A percentile compares a stretch with the other conserved stretches of the same genome.
Conservation (phyloP, 306 rosid genomes). For the Quercus wislizeni region DNA sequence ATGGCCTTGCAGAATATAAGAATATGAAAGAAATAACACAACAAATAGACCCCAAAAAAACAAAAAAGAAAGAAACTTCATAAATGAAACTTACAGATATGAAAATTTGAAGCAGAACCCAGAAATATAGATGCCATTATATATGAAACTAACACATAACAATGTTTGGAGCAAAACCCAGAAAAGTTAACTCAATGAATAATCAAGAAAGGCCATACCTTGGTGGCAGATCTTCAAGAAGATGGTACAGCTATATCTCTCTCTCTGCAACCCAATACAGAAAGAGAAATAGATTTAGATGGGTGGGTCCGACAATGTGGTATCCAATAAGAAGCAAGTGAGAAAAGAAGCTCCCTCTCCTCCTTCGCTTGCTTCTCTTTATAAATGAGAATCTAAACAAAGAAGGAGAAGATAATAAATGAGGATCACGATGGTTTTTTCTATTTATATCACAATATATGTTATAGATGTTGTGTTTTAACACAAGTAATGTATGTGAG, state of each 20-base stretch:
- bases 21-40: constrained; percentile 1
- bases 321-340: constrained; percentile 29
- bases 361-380: background rate
- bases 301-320: constrained; percentile 37
- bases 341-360: constrained; percentile 10
- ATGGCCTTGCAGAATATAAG: background rate
- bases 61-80: background rate
- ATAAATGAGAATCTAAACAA: background rate
- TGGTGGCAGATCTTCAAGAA: constrained; percentile 8
- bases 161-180: constrained; percentile 4
- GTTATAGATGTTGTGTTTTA: background rate
- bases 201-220: background rate
- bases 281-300: constrained; percentile 11
- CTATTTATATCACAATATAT: background rate
- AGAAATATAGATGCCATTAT: background rate
- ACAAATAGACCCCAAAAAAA: background rate
- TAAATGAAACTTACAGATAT: no score
- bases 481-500: background rate
- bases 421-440: background rate
- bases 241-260: background rate
- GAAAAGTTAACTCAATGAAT: background rate
- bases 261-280: constrained; percentile 23
- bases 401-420: background rate
- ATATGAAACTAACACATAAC: background rate
- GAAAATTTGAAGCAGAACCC: background rate